Conservation (phyloP, 2,329 filamentous ascomycete genomes). For the Diplodia sapinea region DNA sequence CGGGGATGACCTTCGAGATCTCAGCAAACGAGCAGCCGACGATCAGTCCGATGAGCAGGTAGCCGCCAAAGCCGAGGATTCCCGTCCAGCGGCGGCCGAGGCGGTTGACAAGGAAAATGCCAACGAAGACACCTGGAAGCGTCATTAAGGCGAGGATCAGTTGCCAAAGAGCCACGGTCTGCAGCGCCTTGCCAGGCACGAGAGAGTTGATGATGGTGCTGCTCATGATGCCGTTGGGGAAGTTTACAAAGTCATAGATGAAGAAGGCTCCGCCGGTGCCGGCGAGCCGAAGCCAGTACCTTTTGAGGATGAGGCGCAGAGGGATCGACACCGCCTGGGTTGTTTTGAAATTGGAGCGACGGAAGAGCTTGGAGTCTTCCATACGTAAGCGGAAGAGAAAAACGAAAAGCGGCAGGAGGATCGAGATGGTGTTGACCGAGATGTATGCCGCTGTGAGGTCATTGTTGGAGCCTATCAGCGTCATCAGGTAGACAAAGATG, state of each 20-base stretch:
- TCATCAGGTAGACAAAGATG: conserved; percentile 49
- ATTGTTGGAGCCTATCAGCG: conserved; percentile 38
- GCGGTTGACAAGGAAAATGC: conserved; percentile 48
- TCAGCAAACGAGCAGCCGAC: conserved; percentile 57
- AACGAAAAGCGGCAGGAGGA: conserved; percentile 56
- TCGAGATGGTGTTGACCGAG: conserved; percentile 51
- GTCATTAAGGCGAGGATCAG: conserved; percentile 54
- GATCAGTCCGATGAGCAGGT: conserved; percentile 59
- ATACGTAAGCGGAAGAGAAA: conserved; percentile 60
- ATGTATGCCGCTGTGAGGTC: conserved; percentile 52
- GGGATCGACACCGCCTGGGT: conserved; percentile 58
- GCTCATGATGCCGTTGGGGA: conserved; percentile 57
- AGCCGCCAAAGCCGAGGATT: conserved; percentile 57
- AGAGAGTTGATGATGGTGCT: conserved; percentile 53
- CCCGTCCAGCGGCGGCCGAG: conserved; percentile 53
- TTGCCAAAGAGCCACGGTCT: conserved; percentile 56
- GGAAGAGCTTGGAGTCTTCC: conserved; percentile 55
- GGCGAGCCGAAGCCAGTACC: conserved; percentile 58
- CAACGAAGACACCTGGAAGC: conserved; percentile 58
- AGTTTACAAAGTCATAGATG: conserved; percentile 55
- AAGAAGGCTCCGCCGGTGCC: conserved; percentile 59
- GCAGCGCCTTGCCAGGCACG: conserved; percentile 48
- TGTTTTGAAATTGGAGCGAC: conserved; percentile 38
- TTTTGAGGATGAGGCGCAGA: conserved; percentile 52
- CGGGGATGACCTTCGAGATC: conserved; percentile 57